A percentile compares a stretch with the other conserved stretches of the same genome.
Evolutionary conservation across 179 eudicot species (phyloP).

Genomic region (Spinacia oleracea): DNA sequence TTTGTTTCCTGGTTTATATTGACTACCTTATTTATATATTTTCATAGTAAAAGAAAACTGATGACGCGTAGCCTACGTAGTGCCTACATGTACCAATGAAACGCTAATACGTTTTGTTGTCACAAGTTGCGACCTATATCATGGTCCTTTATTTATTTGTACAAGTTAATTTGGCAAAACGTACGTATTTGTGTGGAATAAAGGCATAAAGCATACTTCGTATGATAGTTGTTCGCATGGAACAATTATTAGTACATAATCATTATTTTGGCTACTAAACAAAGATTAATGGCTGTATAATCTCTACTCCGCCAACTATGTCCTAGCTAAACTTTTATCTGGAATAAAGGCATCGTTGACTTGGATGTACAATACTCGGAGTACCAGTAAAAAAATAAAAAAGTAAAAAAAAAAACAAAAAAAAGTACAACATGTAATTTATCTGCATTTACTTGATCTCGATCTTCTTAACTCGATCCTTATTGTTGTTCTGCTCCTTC

Average conservation of each 20-base stretch:
- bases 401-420: neutral
- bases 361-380: too few species aligned
- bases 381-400: neutral
- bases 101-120: too few species aligned
- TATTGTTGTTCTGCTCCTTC: neutral
- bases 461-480: neutral
- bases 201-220: neutral
- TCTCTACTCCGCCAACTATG: neutral
- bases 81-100: too few species aligned
- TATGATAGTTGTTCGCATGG: neutral
- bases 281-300: too few species aligned
- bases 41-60: too few species aligned
- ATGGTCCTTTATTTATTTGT: neutral
- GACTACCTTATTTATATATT: too few species aligned
- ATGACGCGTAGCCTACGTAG: too few species aligned
- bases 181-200: neutral
- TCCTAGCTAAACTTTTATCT: too few species aligned
- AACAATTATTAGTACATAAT: neutral
- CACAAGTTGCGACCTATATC: too few species aligned
- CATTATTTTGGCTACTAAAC: neutral
- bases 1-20: too few species aligned
- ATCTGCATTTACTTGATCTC: conserved; percentile 2
- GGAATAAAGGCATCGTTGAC: neutral
- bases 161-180: neutral
- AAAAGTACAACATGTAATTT: neutral